Evolutionary conservation across 2,329 filamentous ascomycete species (phyloP).

Genomic region (Hypoxylon sp.): DNA sequence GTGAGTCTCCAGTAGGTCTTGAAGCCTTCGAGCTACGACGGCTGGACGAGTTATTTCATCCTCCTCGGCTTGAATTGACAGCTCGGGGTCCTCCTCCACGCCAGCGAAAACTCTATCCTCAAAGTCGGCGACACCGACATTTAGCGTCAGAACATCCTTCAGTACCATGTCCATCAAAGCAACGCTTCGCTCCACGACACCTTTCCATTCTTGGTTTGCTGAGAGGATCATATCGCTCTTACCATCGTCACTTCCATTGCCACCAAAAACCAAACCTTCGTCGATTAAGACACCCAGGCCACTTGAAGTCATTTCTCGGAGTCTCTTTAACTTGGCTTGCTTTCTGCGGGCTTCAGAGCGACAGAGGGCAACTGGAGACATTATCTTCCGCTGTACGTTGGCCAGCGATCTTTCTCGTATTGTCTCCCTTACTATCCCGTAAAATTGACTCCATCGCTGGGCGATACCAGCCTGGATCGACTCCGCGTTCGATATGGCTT

Average conservation of each 20-base stretch:
- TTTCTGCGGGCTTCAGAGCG: constrained; percentile 82
- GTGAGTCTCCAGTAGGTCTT: constrained; percentile 75
- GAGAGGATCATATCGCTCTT: constrained; percentile 61
- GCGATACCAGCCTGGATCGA: constrained; percentile 58
- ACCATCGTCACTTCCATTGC: constrained; percentile 67
- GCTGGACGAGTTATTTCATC: constrained; percentile 63
- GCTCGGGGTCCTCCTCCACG: constrained; percentile 71
- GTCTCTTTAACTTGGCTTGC: constrained; percentile 75
- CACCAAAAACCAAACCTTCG: constrained; percentile 79
- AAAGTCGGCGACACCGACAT: constrained; percentile 72
- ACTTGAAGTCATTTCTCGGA: constrained; percentile 85
- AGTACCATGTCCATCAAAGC: constrained; percentile 89
- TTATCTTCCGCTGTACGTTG: constrained; percentile 77
- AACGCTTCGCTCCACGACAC: constrained; percentile 82
- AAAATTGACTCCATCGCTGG: constrained; percentile 77
- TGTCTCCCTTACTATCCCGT: constrained; percentile 81
- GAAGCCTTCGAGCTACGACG: constrained; percentile 74
- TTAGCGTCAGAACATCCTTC: constrained; percentile 74
- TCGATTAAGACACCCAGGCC: constrained; percentile 89
- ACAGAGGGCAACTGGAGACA: constrained; percentile 82
- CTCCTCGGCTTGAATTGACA: constrained; percentile 66
- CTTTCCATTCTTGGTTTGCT: constrained; percentile 69
- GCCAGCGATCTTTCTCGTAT: constrained; percentile 78
- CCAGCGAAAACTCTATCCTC: constrained; percentile 74
- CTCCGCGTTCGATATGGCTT: constrained; percentile 45